A percentile compares a stretch with the other conserved stretches of the same genome.
Conservation (phyloP, 2,329 filamentous ascomycete species). For the Coniella lustricola region DNA sequence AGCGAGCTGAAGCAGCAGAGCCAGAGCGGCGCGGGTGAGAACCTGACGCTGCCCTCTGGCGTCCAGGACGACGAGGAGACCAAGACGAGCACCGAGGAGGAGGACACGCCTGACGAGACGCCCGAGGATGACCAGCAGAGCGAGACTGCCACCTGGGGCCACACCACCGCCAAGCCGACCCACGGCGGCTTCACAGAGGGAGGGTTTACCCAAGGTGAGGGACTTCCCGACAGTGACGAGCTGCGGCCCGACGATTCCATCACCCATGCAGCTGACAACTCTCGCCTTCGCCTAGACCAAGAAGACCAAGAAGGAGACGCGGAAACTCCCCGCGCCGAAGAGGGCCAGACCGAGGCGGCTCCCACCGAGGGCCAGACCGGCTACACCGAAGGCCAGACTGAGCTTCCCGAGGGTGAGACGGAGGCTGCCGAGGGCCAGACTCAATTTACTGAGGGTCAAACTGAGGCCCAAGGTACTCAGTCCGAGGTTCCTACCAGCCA, state of each 20-base stretch:
- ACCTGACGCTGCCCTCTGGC: constrained; percentile 10
- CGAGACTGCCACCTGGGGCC: constrained; percentile 10
- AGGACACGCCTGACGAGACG: constrained; percentile 16
- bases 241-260: constrained; percentile 14
- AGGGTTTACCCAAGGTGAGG: constrained; percentile 1
- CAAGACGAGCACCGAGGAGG: constrained; percentile 13
- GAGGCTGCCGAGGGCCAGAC: constrained; percentile 1
- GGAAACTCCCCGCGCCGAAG: not conserved
- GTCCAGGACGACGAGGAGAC: not conserved
- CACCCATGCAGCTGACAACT: constrained; percentile 16
- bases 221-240: constrained; percentile 7
- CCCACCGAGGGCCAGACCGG: not conserved
- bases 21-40: constrained; percentile 15
- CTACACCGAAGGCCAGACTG: not conserved
- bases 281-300: constrained; percentile 2
- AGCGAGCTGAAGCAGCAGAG: constrained; percentile 13
- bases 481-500: constrained; percentile 8
- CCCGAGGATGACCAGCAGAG: constrained; percentile 11
- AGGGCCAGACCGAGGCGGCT: not conserved
- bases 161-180: constrained; percentile 3
- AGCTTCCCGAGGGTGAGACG: not conserved
- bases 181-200: not conserved
- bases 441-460: not conserved
- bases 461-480: not conserved
- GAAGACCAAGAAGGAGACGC: not conserved